Percentiles rank a stretch among this genome's conserved stretches.
phyloP scores from a whole-genome alignment of 139 green algal species.

The Auxenochlorella protothecoides region DNA sequence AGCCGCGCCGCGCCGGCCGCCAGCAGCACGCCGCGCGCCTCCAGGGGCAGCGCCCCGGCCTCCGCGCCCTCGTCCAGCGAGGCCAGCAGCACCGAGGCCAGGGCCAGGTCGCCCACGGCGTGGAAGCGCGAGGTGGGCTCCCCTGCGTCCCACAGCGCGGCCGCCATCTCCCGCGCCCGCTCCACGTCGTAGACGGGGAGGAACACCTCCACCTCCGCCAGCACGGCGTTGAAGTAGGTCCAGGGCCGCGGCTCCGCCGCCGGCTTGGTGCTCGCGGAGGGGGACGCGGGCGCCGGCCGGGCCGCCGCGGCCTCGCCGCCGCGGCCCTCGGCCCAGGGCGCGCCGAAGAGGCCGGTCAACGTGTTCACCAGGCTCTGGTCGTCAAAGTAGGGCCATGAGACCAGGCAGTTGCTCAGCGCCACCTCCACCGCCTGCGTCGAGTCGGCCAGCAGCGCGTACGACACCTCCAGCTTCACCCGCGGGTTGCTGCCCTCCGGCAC shows the following conservation, averaged over 20 bases:
- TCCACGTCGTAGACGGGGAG: constrained; percentile 22
- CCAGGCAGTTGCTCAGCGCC: constrained; percentile 30
- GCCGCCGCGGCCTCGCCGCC: background rate
- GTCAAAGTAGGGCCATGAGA: constrained; percentile 70
- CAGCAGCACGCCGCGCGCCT: constrained; percentile 48
- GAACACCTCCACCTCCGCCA: constrained; percentile 41
- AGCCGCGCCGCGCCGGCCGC: constrained; percentile 43
- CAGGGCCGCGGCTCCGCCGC: constrained; percentile 28
- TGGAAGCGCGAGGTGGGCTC: constrained; percentile 14
- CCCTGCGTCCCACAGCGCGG: constrained; percentile 15
- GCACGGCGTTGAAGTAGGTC: constrained; percentile 71
- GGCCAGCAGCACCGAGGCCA: constrained; percentile 20
- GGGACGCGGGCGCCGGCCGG: too few relatives aligned
- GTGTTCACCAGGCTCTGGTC: constrained; percentile 46
- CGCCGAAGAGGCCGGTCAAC: constrained; percentile 52
- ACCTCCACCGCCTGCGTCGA: constrained; percentile 52
- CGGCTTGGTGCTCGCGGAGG: too few relatives aligned
- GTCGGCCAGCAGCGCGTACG: constrained; percentile 34
- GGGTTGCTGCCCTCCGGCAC: constrained; percentile 8
- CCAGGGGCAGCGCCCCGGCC: constrained; percentile 21
- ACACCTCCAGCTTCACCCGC: constrained; percentile 22
- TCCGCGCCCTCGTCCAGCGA: constrained; percentile 11
- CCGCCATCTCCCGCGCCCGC: constrained; percentile 6
- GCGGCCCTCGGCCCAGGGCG: constrained; percentile 18
- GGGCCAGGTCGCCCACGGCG: constrained; percentile 32